Conservation (phyloP, 768 basidiomycete species). For the Russula emetica region DNA sequence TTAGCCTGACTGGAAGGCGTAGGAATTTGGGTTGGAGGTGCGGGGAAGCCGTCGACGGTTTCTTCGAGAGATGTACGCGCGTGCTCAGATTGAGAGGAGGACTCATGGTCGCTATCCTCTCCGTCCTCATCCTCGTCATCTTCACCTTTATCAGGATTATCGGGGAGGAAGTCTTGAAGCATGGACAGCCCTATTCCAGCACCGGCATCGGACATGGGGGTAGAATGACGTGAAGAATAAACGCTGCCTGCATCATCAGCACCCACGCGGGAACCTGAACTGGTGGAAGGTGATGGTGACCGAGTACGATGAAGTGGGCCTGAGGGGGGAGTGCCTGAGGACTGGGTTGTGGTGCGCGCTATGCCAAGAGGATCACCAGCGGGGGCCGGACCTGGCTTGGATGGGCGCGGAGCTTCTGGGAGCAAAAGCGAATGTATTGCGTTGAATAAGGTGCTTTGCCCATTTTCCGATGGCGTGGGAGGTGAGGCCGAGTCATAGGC, state of each 20-base stretch:
- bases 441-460: not conserved
- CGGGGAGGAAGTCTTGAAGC: slow-evolving; percentile 47
- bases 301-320: not conserved
- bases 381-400: not conserved
- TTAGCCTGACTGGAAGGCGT: slow-evolving; percentile 7
- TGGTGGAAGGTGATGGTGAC: slow-evolving; percentile 6
- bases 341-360: not conserved
- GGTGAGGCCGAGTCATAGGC: slow-evolving; percentile 31
- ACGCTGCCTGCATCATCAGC: slow-evolving; percentile 1
- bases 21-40: slow-evolving; percentile 23
- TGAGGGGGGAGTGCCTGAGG: not conserved
- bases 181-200: slow-evolving; percentile 67
- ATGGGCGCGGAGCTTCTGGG: not conserved
- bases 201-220: slow-evolving; percentile 52
- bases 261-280: slow-evolving; percentile 2
- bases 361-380: not conserved
- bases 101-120: slow-evolving; percentile 28
- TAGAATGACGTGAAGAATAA: slow-evolving; percentile 33
- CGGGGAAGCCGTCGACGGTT: slow-evolving; percentile 26
- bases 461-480: slow-evolving; percentile 27
- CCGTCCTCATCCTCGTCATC: slow-evolving; percentile 27
- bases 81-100: not conserved
- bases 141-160: slow-evolving; percentile 33
- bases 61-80: slow-evolving; percentile 25
- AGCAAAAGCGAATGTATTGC: not conserved